Conservation (phyloP, 148 eudicot species). For the Rhododendron kiyosumense region DNA sequence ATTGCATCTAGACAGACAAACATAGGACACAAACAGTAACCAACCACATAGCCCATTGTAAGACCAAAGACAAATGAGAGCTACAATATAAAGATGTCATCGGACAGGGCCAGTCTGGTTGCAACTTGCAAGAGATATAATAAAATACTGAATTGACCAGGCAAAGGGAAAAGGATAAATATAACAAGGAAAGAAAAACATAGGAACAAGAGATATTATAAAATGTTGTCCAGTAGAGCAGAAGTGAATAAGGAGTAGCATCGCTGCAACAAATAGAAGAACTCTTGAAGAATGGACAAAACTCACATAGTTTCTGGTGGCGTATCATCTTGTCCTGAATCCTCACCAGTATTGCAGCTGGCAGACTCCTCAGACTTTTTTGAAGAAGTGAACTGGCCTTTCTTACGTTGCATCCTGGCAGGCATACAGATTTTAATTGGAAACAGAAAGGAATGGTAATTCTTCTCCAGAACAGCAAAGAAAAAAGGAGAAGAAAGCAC, state of each 20-base stretch:
- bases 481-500: neutral
- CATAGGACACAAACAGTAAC: neutral
- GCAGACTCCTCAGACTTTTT: slow-evolving; percentile 39
- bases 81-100: neutral
- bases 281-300: neutral
- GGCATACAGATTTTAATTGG: slow-evolving; percentile 2
- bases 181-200: neutral
- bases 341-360: slow-evolving; percentile 40
- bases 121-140: neutral
- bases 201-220: neutral
- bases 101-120: neutral
- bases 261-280: neutral
- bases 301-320: slow-evolving; percentile 41
- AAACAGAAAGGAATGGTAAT: neutral
- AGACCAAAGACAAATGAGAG: neutral
- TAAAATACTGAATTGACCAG: neutral
- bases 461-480: neutral
- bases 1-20: slow-evolving; percentile 32
- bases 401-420: slow-evolving; percentile 65
- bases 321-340: slow-evolving; percentile 48
- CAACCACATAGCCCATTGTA: neutral
- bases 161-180: neutral
- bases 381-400: slow-evolving; percentile 64
- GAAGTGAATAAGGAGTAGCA: neutral
- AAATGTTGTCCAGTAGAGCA: neutral